Conservation (phyloP, 371 early-diverging fungal genomes). For the Haplosporangium sp. region DNA sequence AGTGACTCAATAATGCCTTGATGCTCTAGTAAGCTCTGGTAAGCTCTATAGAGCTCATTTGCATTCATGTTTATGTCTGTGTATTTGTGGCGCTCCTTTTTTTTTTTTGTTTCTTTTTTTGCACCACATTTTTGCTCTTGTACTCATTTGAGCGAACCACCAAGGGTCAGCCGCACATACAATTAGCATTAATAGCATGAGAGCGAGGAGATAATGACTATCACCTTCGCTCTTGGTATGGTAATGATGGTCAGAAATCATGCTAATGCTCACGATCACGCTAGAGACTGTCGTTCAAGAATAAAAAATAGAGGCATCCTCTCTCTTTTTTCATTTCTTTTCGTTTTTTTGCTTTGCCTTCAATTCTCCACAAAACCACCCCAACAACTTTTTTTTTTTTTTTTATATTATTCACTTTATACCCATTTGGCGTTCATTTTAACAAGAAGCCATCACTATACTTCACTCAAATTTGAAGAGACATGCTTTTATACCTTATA, state of each 20-base stretch:
- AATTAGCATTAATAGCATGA: slow-evolving; percentile 8
- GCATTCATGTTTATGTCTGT: too few relatives aligned
- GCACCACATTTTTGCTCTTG: not conserved
- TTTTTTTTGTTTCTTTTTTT: not conserved
- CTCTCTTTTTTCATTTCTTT: not conserved
- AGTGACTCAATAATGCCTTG: not conserved
- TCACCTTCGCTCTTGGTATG: not conserved
- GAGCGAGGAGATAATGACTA: not conserved
- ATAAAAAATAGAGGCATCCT: slow-evolving; percentile 4
- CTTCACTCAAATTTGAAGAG: not conserved
- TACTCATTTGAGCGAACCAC: not conserved
- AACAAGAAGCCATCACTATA: not conserved
- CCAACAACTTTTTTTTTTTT: not conserved
- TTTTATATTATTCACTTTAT: not conserved
- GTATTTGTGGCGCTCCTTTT: not conserved
- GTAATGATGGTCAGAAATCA: not conserved
- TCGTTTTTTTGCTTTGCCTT: not conserved
- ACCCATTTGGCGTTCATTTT: not conserved
- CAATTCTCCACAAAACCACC: not conserved
- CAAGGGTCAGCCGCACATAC: not conserved
- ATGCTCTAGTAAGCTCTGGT: not conserved
- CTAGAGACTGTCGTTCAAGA: not conserved
- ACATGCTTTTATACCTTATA: not conserved
- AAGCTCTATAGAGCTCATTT: not conserved
- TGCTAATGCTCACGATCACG: not conserved